Base-by-base conservation (phyloP, 371 early-diverging fungal species). In the Mucor racemosus region DNA sequence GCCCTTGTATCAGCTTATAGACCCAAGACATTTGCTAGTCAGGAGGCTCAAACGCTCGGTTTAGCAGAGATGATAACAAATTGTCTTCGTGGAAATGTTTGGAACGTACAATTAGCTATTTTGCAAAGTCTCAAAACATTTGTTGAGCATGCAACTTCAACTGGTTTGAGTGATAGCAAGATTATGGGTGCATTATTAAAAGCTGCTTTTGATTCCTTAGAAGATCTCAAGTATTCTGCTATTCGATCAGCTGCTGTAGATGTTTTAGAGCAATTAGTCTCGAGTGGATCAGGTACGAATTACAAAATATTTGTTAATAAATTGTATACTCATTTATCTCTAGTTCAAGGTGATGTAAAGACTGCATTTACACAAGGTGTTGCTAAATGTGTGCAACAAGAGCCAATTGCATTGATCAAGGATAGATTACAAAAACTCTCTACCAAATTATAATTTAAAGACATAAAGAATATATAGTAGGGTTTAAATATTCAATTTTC, bases 101-200 rank as follows among this genome's bases (percentile, higher is more conserved):
- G 93, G 95, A 94, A 92, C 66, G 87, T 93, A 1, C 84, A 88
- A 15, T 54, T 86, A 10, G 84, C 88, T 7, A 80, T 89, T 14
- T 64, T 93, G 40, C 88, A 90, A 15, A 79, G 89, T 11, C 57
- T 90, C 2, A 75, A 84, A 9, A 74, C 68, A 15, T 81, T 91
- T 59, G 64, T 91, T 8, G 64, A 68, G 10, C 73, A 75, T 33
- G 17, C 62, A 14, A 68, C 71, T 1, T n/a, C 31, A 13, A 1
- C 66, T 42, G 54, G 53, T 5, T 63, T 66, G 46, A 15, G 11
- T 11, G 33, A 65, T 10, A 31, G 58, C 17, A 35, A 61, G 11
- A 58, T 65, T 7, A 36, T 59, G 11, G n/a, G 46, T 3, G n/a
- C 1, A 1, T 58, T 72, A 1, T 26, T 73, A 9, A 59, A 72